Evolutionary conservation across 2,329 filamentous ascomycete genomes (phyloP).

Genomic region (Aureobasidium sp.): DNA sequence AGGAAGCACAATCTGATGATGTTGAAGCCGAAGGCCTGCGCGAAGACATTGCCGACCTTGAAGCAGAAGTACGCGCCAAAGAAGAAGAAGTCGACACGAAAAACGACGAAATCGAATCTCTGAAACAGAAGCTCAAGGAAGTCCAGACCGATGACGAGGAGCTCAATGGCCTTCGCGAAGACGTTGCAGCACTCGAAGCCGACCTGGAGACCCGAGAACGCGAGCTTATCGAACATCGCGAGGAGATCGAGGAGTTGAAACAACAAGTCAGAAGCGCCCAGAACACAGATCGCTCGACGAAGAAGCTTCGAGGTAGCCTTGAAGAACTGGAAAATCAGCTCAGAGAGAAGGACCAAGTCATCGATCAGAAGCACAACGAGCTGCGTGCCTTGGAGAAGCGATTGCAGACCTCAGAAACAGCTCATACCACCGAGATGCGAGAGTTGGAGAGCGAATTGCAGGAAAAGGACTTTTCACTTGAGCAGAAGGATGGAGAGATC

Average conservation of each 20-base stretch:
- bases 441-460: constrained; percentile 46
- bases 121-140: constrained; percentile 34
- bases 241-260: constrained; percentile 14
- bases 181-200: constrained; percentile 44
- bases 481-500: constrained; percentile 33
- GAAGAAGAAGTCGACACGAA: constrained; percentile 36
- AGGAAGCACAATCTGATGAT: constrained; percentile 24
- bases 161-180: constrained; percentile 53
- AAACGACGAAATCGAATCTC: constrained; percentile 45
- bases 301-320: constrained; percentile 32
- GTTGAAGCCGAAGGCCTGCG: constrained; percentile 54
- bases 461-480: constrained; percentile 46
- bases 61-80: constrained; percentile 45
- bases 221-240: constrained; percentile 29
- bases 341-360: constrained; percentile 28
- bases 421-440: constrained; percentile 23
- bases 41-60: constrained; percentile 43
- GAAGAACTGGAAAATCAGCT: constrained; percentile 28
- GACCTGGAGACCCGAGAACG: constrained; percentile 45
- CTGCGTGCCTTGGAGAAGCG: constrained; percentile 28
- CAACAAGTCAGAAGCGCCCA: constrained; percentile 18
- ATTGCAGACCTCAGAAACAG: constrained; percentile 23
- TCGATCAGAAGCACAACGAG: constrained; percentile 30
- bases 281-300: constrained; percentile 31
- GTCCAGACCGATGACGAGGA: constrained; percentile 33